Base-by-base conservation (phyloP, 176 grass and related monocot genomes). In the Cymbopogon citratus region DNA sequence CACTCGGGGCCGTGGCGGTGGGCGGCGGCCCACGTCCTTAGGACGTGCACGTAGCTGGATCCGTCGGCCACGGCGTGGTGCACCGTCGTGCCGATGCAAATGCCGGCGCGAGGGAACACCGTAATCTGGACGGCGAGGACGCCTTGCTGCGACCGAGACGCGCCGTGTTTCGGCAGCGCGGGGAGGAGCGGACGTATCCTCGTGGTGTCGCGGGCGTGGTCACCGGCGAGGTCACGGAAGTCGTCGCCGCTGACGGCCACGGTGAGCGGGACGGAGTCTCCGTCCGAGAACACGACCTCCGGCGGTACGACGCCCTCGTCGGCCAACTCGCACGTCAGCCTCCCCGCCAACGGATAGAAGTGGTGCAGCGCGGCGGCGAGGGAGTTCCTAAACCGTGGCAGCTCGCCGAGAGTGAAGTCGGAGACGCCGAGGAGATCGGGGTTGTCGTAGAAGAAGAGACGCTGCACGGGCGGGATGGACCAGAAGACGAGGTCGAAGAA, bases 1-100 rank as follows among this genome's bases (percentile, higher is more conserved):
- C 67, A 2, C 21, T 12, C 12, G 25, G 39, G 1, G 10, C 28
- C 62, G 10, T 69, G 65, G 45, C 64, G 74, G 74, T 87, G 85
- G 23, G 69, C 49, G 34, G 83, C 48, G 0, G 91, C 84, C 88
- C 91, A 90, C 10, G 86, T 87, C 66, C 45, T 86, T 16, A 94
- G n/a, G 80, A 97, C 94, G 36, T 94, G 92, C 69, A 78, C 87
- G 83, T 86, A 94, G 81, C 92, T 97, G 34, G 92, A 87, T 1
- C 93, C 90, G 76, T 97, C 92, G 27, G 91, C 93, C 19, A 85
- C 86, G 34, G 87, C 95, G 71, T 97, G 95, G 71, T 94, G 92
- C 73, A 98, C 79, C 71, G 92, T 74, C 19, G 91, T 77, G 52
- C 92, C 92, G 18, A 92, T 3, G 56, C 80, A 73, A 0, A 98